Percentiles rank a stretch among this genome's conserved stretches.
Conservation (phyloP, 2,329 filamentous ascomycete species). For the Calonectria montana region DNA sequence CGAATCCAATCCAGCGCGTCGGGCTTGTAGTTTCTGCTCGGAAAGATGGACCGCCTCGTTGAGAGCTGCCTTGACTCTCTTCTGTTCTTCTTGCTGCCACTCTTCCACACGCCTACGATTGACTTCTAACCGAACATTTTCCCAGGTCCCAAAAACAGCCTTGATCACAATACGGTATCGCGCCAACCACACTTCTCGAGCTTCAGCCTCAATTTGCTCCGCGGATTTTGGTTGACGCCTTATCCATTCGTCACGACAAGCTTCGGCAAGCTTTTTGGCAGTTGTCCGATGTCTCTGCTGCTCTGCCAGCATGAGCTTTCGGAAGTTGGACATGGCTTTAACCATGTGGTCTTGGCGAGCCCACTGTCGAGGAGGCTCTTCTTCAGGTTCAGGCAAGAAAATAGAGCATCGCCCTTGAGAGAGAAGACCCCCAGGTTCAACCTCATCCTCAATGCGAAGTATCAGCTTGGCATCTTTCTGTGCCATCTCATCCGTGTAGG, state of each 20-base stretch:
- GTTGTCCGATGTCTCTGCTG: conserved; percentile 79
- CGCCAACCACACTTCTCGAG: conserved; percentile 72
- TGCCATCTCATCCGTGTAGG: conserved; percentile 71
- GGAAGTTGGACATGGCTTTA: conserved; percentile 83
- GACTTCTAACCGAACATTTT: conserved; percentile 71
- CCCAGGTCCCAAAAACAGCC: conserved; percentile 68
- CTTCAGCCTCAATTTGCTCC: conserved; percentile 86
- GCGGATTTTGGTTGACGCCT: conserved; percentile 78
- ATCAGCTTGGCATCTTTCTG: conserved; percentile 77
- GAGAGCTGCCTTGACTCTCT: conserved; percentile 73
- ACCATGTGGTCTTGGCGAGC: conserved; percentile 88
- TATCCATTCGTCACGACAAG: conserved; percentile 81
- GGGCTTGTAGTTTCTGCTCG: conserved; percentile 74
- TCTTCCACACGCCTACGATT: conserved; percentile 69
- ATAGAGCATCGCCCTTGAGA: conserved; percentile 76
- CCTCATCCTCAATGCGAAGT: conserved; percentile 76
- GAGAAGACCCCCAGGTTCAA: conserved; percentile 79
- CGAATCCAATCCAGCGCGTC: conserved; percentile 65
- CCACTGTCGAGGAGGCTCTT: conserved; percentile 83
- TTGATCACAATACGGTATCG: conserved; percentile 79
- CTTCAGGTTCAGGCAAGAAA: conserved; percentile 77
- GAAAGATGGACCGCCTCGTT: conserved; percentile 80
- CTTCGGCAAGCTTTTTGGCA: conserved; percentile 83
- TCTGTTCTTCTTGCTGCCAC: conserved; percentile 75
- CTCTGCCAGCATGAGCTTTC: conserved; percentile 82